Base-by-base conservation (phyloP, 352 stramenopile genomes). In the Globisporangium carolinianum region DNA sequence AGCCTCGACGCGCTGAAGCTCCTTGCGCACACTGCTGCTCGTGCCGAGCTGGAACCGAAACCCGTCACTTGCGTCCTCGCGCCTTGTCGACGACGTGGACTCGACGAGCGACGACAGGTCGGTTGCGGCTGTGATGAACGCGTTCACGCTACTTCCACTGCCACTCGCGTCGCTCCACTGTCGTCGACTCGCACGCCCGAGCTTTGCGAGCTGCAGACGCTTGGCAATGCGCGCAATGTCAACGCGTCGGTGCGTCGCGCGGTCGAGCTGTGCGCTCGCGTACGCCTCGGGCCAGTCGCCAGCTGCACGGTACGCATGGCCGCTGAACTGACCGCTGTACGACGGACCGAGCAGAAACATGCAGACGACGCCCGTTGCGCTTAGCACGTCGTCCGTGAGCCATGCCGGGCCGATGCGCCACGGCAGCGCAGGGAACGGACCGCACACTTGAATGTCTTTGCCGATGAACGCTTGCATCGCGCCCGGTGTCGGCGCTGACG, bases 391-490 rank as follows among this genome's bases (percentile, higher is more conserved):
- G 55, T 85, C 71, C n/a, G 65, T 75, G 15, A 91, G 59, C 83
- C 83, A 91, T 35, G 75, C 59, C 17, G 80, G 79, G 2, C 83
- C 83, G 38, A 85, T 55, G 54, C 73, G 77, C 76, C 83, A 88
- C 2, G 77, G 72, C 15, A 88, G 55, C n/a, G 77, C 79, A n/a
- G 75, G 74, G 49, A 77, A 83, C 3, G 73, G 71, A 1, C 76
- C 78, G 41, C 78, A 87, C 4, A 91, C 61, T 64, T 90, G 79
- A 4, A 85, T 80, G 45, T 93, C 83, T 53, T 82, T 89, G 24
- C 83, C 83, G 0, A 93, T 46, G 42, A 88, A 91, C 2, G 74
- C 75, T 61, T 89, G 83, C 55, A 87, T 73, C 0, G 60, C 65
- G 4, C 76, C 75, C 1, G 59, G 46, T 6, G 71, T 61, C 7